Base-by-base conservation (phyloP, 306 rosid genomes). In the Vigna reflexopilosa region DNA sequence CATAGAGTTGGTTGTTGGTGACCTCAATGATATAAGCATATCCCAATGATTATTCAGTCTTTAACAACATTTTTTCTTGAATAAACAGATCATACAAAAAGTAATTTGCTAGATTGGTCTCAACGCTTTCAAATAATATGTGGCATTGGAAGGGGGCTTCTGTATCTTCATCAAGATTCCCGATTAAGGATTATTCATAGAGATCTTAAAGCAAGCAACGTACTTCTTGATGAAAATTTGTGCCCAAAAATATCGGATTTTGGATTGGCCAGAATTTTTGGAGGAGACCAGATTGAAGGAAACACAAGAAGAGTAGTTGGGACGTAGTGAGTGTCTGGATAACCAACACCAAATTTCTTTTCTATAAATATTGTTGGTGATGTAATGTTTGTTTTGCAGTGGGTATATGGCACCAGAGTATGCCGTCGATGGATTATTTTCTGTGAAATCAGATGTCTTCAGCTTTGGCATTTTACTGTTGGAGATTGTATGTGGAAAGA, bases 201-300 rank as follows among this genome's bases (percentile, higher is more conserved):
- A 56, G 77, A 73, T 57, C 67, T 73, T 9, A 73, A 73, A 73
- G 44, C 77, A 42, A 73, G 77, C 42, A 73, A 73, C 7, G 7
- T 57, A 40, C n/a, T 73, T 40, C 67, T 56, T 3, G 62, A 56
- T 56, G 6, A 22, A 56, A 56, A 85, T 26, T 76, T 83, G 69
- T 81, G 71, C 38, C 88, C 92, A 1, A 90, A 90, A 77, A 88
- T 90, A 32, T 90, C 90, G 38, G 90, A 90, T 57, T 90, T 90
- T 75, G 94, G 94, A 44, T 67, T 90, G 59, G 92, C 10, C 86
- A 74, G 84, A 72, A 73, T 28, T 88, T 85, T 74, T 56, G 32
- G 62, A 20, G 32, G 32, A 10, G 62, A 56, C 7, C 32, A 56
- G 5, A 2, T 56, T 22, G 32, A 56, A 22, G 62, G 62, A 22